A percentile compares a stretch with the other conserved stretches of the same genome.
Conservation (phyloP, 176 grass and related monocot genomes). For the Paspalum vaginatum region DNA sequence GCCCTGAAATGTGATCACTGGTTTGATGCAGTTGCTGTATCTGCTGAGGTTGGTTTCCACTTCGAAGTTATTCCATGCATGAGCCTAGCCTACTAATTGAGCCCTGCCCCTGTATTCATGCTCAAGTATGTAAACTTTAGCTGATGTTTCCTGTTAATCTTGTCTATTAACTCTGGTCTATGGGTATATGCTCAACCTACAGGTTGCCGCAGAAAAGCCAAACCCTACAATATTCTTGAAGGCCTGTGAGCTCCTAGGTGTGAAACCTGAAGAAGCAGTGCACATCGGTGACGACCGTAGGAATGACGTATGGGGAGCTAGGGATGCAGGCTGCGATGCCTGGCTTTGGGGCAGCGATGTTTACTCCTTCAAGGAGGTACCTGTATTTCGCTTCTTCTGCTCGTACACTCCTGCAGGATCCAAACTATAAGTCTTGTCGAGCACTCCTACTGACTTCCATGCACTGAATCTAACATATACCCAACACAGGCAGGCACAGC, state of each 20-base stretch:
- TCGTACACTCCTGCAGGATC: not conserved
- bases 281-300: slow-evolving; percentile 95
- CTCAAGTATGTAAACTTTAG: not conserved
- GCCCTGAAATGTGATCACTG: slow-evolving; percentile 85
- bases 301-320: slow-evolving; percentile 94
- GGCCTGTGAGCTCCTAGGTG: slow-evolving; percentile 78
- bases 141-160: not conserved
- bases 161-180: slow-evolving; percentile 16
- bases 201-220: slow-evolving; percentile 95
- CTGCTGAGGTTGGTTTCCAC: slow-evolving; percentile 75
- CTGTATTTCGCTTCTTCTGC: slow-evolving; percentile 11
- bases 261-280: slow-evolving; percentile 89
- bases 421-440: not conserved
- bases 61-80: not conserved
- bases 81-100: not conserved
- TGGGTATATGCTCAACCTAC: slow-evolving; percentile 13
- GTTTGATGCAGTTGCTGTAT: slow-evolving; percentile 94
- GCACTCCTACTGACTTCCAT: not conserved
- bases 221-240: slow-evolving; percentile 98
- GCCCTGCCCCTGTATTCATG: not conserved
- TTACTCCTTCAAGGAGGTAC: slow-evolving; percentile 96
- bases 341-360: slow-evolving; percentile 98
- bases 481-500: not conserved
- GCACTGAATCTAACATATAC: not conserved
- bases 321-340: slow-evolving; percentile 94